Base-by-base conservation (phyloP, 2,329 filamentous ascomycete genomes). In the Aspergillus fumigatus region DNA sequence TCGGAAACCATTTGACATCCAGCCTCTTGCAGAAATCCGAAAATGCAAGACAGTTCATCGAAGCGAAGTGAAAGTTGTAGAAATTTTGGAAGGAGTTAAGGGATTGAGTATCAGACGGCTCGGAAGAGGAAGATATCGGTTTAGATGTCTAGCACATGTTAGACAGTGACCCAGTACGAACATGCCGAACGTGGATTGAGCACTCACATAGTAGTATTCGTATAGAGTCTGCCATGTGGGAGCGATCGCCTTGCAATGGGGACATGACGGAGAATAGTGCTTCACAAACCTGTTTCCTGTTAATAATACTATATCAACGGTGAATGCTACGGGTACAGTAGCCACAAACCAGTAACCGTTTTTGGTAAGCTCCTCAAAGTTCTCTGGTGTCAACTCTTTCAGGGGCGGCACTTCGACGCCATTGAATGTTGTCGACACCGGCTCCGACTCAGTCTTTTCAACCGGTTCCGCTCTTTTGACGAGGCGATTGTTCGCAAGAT, bases 151-250 rank as follows among this genome's bases (percentile, higher is more conserved):
- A 79, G 48, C 32, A 23, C 29, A 47, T 17, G 56, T 74, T 60
- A 74, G 64, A 51, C 32, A 52, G 32, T 38, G 14, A 53, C 48
- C 19, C 38, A n/a, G 10, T 7, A 41, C 45, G 19, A 11, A 27
- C 21, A 11, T 19, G 50, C 66, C 50, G 65, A 19, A 29, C 11
- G 38, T 26, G 27, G 48, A 53, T 25, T 25, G 8, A 23, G 23
- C n/a, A 66, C 73, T 64, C 62, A 79, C 76, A 60, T 78, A 86
- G 78, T 97, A 99, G 75, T 87, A 97, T 77, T 99, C 94, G 80
- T 97, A 96, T 14, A 93, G 75, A 4, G 92, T 97, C 75, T 97
- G 92, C 80, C 86, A 97, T 51, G 85, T 87, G 7, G 94, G 94
- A 52, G 90, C 91, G 68, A 91, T 89, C 51, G 82, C 79, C 71